Base-by-base conservation (phyloP, 306 rosid genomes). In the Vigna radiata region DNA sequence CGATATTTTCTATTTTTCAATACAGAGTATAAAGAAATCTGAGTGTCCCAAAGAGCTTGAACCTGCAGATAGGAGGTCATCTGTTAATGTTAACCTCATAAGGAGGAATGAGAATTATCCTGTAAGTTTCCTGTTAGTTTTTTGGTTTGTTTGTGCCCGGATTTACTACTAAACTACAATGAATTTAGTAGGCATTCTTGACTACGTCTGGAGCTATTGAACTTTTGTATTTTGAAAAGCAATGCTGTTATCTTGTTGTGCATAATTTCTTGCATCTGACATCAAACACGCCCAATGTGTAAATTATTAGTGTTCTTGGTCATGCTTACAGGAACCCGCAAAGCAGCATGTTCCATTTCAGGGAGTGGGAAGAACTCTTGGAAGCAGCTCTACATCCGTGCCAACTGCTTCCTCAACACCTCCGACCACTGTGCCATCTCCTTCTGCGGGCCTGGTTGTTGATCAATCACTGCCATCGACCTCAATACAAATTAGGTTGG, bases 11-110 rank as follows among this genome's bases (percentile, higher is more conserved):
- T 41, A 48, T 75, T 55, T 79, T 78, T 78, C 47, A 66, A 81
- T 69, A 79, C 89, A 95, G 99, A 95, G 99, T 81, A 92, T 95
- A 70, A 87, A 85, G 77, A 95, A 84, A 59, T 95, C 99, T 8
- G 96, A 90, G 84, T 92, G 99, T 81, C 99, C 99, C 15, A 88
- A 80, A 85, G 99, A 95, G 86, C 91, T 95, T 68, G 99, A 95
- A 82, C 99, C 97, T 41, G 90, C 88, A 4, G 91, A 88, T 76
- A 89, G 89, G 86, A 86, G 85, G 83, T 79, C 96, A 60, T 73
- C 93, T 50, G 97, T 95, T 64, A 90, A 95, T 81, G 97, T 92
- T 66, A 92, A 92, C 83, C 89, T 95, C 83, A 91, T 86, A 67
- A 83, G 92, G 89, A 91, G 96, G 88, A 90, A 63, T 31, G 97